Evolutionary conservation across 2,329 filamentous ascomycete species (phyloP), one percentile per base, ranked within the genome.

Genomic region (Hypomyces rosellus): DNA sequence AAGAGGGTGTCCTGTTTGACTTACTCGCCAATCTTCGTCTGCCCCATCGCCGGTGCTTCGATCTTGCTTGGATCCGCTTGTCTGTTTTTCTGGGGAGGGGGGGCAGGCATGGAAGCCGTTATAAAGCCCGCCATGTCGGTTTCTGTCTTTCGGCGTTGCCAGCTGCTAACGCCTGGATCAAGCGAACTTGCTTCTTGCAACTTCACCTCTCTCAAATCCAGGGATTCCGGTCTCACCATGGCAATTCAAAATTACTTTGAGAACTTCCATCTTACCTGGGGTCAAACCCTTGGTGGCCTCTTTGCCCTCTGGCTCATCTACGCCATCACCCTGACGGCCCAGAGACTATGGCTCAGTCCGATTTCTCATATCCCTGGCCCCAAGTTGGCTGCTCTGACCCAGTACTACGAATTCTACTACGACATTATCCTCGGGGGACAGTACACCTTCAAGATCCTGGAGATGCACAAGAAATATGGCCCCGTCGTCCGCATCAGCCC

Each of bases 351-450:
- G 57, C 58, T 71, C 48, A 70, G 69, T 49, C 68, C 69, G 11
- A 61, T 71, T 36, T 61, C 68, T 43, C 61, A 64, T 48, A 64
- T 72, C 42, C 69, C 69, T 1, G 69, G 69, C 3, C 69, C 69
- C 46, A 67, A 57, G 54, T 61, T 72, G 33, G 67, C 69, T 22
- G 69, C 68, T 4, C 55, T 69, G 44, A 70, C 68, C 45, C 60
- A 65, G 46, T 69, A 65, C 60, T 71, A 71, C 50, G 69, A 71
- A 54, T 65, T 67, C 45, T 75, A 73, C 57, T 73, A 73, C 51
- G 71, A 75, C 49, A 61, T 73, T 16, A 49, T 71, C 39, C 59
- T 67, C 5, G 65, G 67, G 5, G 73, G 71, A 2, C 62, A 70
- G 56, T 74, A 73, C 52, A 70, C 62, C 13, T 70, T 65, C 56